Evolutionary conservation across 176 grass and related monocot genomes (phyloP).

Genomic region (Chloris gayana): DNA sequence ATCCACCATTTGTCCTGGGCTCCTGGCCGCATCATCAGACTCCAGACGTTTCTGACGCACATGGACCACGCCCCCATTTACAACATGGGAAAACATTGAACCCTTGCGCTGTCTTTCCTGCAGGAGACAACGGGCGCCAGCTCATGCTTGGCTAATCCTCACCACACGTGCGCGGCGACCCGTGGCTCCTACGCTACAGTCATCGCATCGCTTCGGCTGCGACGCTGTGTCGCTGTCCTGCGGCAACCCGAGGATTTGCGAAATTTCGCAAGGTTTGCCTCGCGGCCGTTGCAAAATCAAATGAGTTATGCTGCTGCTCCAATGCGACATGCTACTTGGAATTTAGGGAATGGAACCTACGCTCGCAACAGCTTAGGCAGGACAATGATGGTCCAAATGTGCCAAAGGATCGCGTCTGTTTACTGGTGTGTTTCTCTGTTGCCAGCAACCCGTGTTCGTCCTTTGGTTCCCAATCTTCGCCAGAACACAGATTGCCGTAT

Average conservation of each 20-base stretch:
- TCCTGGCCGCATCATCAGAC: not conserved
- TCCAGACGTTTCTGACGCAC: conserved; percentile 35
- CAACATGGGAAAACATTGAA: no score
- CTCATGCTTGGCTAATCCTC: conserved; percentile 30
- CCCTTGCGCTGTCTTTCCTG: conserved; percentile 34
- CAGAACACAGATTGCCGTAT: not conserved
- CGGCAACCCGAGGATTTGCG: not conserved
- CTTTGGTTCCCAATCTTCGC: not conserved
- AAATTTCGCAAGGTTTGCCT: not conserved
- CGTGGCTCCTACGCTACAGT: not conserved
- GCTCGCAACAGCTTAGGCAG: not conserved
- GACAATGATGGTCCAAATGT: conserved; percentile 3
- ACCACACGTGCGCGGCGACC: conserved; percentile 38
- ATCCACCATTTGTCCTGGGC: not conserved
- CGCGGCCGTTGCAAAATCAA: not conserved
- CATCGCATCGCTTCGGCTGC: conserved; percentile 4
- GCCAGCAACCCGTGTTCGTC: conserved; percentile 18
- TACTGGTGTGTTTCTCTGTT: conserved; percentile 10
- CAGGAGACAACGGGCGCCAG: conserved; percentile 37
- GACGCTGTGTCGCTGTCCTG: not conserved
- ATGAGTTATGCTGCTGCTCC: not conserved
- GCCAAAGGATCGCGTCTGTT: conserved; percentile 30
- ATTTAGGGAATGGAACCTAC: not conserved
- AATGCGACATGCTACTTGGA: not conserved
- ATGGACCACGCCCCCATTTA: conserved; percentile 23